A percentile compares a stretch with the other conserved stretches of the same genome.
These are phyloP conservation scores for Mycena pura DNA, from an alignment of 768 basidiomycete genomes.

Conservation along the genomic window DNA sequence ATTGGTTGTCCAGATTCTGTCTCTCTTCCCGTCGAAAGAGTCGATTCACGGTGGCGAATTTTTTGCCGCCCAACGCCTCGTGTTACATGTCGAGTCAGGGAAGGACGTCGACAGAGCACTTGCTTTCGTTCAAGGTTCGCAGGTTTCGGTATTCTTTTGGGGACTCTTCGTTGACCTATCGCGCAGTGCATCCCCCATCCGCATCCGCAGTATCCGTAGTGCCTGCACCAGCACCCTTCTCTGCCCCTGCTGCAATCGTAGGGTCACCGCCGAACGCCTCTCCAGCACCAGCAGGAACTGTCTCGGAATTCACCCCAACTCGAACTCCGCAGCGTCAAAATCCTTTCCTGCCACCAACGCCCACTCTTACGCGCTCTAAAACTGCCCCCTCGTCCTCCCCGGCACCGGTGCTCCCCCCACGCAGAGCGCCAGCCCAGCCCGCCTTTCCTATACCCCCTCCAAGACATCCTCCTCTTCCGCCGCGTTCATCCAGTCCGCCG, in stretches of 20 bases:
- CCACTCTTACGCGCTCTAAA: constrained; percentile 23
- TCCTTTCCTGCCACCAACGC: constrained; percentile 13
- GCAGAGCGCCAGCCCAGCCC: constrained; percentile 20
- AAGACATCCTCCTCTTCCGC: constrained; percentile 35
- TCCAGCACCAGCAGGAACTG: neutral
- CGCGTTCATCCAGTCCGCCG: constrained; percentile 30
- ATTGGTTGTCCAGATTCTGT: constrained; percentile 58
- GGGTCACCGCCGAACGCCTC: neutral
- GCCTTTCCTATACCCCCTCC: constrained; percentile 33
- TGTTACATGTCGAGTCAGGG: constrained; percentile 66
- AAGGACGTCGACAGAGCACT: constrained; percentile 67
- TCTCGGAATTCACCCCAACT: neutral
- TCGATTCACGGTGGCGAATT: constrained; percentile 73
- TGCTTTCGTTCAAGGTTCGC: constrained; percentile 79
- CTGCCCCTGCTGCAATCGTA: constrained; percentile 15
- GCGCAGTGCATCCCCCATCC: constrained; percentile 27
- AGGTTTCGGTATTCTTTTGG: neutral
- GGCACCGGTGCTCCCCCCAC: constrained; percentile 25
- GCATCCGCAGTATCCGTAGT: constrained; percentile 26
- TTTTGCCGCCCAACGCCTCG: constrained; percentile 75
- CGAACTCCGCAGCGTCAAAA: constrained; percentile 8
- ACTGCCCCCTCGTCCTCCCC: constrained; percentile 4
- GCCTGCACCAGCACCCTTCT: too few relatives aligned
- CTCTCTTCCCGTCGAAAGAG: constrained; percentile 67
- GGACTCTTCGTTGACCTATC: neutral